Conservation (phyloP, 495 filamentous ascomycete species). For the Aspergillus asperescens region DNA sequence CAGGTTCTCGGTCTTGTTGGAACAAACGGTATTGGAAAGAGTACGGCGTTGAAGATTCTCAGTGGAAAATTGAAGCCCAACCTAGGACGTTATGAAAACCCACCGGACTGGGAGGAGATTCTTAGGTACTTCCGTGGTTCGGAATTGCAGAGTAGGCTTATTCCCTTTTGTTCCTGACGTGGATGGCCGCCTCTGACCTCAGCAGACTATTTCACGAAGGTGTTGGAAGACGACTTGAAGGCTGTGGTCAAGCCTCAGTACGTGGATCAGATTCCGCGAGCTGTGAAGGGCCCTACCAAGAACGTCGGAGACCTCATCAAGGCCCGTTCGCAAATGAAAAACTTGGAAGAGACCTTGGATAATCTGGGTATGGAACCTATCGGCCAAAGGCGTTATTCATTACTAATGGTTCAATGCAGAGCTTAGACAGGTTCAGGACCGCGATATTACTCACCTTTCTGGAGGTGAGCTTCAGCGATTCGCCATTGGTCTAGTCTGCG, state of each 20-base stretch:
- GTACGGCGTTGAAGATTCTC: slow-evolving; percentile 94
- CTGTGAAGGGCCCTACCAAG: slow-evolving; percentile 73
- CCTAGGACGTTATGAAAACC: slow-evolving; percentile 88
- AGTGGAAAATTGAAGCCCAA: slow-evolving; percentile 98
- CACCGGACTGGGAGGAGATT: slow-evolving; percentile 98
- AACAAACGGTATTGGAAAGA: slow-evolving; percentile 99
- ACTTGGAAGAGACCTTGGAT: slow-evolving; percentile 79
- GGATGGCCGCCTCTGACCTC: slow-evolving; percentile 9
- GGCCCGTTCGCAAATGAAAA: slow-evolving; percentile 65
- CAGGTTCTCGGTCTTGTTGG: slow-evolving; percentile 96
- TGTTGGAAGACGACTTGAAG: slow-evolving; percentile 93
- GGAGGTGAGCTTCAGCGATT: slow-evolving; percentile 98
- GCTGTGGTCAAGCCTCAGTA: slow-evolving; percentile 98
- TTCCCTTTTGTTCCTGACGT: background rate
- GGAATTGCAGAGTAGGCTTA: slow-evolving; percentile 79
- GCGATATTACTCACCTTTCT: slow-evolving; percentile 83
- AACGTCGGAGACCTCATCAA: slow-evolving; percentile 72
- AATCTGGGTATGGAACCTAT: slow-evolving; percentile 55
- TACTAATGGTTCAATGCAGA: slow-evolving; percentile 51
- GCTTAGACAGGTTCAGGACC: slow-evolving; percentile 76
- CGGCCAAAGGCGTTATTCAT: slow-evolving; percentile 7
- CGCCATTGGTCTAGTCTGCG: slow-evolving; percentile 90
- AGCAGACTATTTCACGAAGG: slow-evolving; percentile 94
- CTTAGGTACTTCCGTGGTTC: slow-evolving; percentile 96
- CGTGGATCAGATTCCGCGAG: slow-evolving; percentile 93